phyloP scores from a whole-genome alignment of 176 grass and related monocot species.

The Carex myosuroides region DNA sequence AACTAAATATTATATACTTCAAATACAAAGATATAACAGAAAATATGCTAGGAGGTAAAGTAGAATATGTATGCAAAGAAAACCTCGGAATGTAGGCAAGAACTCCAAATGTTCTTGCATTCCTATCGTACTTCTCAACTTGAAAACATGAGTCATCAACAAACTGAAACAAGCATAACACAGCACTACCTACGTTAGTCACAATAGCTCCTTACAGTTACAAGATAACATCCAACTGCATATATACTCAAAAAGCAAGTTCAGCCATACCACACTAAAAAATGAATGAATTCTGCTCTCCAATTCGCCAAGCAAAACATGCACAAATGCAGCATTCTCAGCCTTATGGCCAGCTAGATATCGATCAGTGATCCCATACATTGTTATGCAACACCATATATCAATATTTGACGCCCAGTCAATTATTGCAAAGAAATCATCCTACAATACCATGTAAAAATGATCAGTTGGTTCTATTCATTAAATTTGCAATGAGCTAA shows the following conservation, averaged over 20 bases:
- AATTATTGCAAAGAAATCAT: conserved; percentile 70
- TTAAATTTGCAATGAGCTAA: neutral
- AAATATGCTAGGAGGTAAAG: neutral
- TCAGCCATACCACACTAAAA: conserved; percentile 68
- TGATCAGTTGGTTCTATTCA: neutral
- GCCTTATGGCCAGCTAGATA: conserved; percentile 85
- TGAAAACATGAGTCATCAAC: conserved; percentile 91
- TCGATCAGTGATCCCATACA: conserved; percentile 89
- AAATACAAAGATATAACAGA: conserved; percentile 7
- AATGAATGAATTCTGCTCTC: conserved; percentile 61
- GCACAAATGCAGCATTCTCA: conserved; percentile 79
- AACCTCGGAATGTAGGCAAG: conserved; percentile 83
- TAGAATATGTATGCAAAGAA: neutral
- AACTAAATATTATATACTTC: neutral
- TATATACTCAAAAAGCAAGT: neutral
- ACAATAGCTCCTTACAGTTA: neutral
- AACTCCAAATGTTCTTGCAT: conserved; percentile 64
- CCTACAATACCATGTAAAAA: conserved; percentile 35
- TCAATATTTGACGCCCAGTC: conserved; percentile 90
- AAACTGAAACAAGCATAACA: conserved; percentile 42
- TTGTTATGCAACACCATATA: conserved; percentile 78
- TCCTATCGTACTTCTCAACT: conserved; percentile 82
- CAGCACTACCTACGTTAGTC: neutral
- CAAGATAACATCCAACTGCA: neutral
- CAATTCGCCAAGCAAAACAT: conserved; percentile 72